A percentile compares a stretch with the other conserved stretches of the same genome.
Conservation (phyloP, 768 basidiomycete genomes). For the Stropharia rugosoannulata region DNA sequence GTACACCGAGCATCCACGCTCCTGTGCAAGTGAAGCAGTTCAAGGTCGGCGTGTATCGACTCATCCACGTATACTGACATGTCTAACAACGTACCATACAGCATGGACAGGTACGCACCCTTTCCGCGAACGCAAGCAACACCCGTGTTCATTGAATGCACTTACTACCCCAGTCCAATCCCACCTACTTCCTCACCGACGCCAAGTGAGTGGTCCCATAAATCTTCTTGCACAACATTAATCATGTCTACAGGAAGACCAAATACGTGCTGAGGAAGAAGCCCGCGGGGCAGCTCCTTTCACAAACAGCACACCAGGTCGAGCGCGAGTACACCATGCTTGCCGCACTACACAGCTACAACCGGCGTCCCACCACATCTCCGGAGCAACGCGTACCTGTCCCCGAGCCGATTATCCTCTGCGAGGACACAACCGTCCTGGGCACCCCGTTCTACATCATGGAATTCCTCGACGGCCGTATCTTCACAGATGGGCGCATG, state of each 20-base stretch:
- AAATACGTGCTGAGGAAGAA: conserved; percentile 92
- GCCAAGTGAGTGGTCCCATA: conserved; percentile 44
- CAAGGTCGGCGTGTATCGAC: conserved; percentile 53
- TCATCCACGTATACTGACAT: not conserved
- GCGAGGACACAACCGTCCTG: conserved; percentile 72
- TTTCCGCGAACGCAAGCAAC: not conserved
- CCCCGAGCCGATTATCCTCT: conserved; percentile 81
- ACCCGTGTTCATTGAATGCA: not conserved
- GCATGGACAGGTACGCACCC: conserved; percentile 79
- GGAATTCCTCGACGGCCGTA: conserved; percentile 93
- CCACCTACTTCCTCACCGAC: conserved; percentile 92
- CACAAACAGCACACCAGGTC: conserved; percentile 91
- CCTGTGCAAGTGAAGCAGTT: conserved; percentile 90
- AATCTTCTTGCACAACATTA: not conserved
- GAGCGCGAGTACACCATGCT: conserved; percentile 91
- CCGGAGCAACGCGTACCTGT: conserved; percentile 68
- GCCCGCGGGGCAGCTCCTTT: conserved; percentile 84
- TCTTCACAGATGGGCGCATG: conserved; percentile 86
- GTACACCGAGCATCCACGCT: conserved; percentile 52
- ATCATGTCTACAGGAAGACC: conserved; percentile 34
- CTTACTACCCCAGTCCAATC: conserved; percentile 69
- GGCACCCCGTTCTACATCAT: conserved; percentile 96
- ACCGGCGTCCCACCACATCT: conserved; percentile 51
- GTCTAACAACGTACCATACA: conserved; percentile 24
- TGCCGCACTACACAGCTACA: conserved; percentile 73